phyloP scores from a whole-genome alignment of 768 basidiomycete species.

The Galerina sulciceps region DNA sequence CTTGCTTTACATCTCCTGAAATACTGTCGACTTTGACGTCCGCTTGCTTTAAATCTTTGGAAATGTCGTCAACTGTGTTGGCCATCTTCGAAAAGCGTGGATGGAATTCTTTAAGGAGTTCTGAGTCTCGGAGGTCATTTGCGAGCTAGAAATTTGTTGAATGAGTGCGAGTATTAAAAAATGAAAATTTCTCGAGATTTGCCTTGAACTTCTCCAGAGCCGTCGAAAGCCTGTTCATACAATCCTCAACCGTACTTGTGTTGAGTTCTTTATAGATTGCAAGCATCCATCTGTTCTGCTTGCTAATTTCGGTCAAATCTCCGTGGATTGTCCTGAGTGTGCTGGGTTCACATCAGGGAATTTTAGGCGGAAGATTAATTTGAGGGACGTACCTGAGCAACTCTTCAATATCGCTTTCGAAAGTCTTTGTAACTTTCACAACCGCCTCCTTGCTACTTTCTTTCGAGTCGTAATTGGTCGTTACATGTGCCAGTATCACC shows the following conservation, averaged over 20 bases:
- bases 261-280: neutral
- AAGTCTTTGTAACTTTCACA: no score
- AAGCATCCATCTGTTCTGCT: neutral
- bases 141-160: no score
- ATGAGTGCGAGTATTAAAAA: no score
- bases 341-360: no score
- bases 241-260: neutral
- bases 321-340: slow-evolving; percentile 2
- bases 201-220: slow-evolving; percentile 1
- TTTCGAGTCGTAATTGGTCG: no score
- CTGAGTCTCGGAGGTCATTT: neutral
- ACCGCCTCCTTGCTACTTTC: no score
- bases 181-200: no score
- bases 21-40: neutral
- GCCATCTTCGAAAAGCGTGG: neutral
- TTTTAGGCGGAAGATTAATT: no score
- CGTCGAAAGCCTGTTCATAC: neutral
- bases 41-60: neutral
- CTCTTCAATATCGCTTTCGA: no score
- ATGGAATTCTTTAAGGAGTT: slow-evolving; percentile 27
- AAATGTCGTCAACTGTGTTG: neutral
- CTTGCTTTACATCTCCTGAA: no score
- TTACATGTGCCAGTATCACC: no score
- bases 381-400: no score
- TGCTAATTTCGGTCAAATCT: neutral